phyloP scores from a whole-genome alignment of 495 filamentous ascomycete species.

The Aspergillus hancockii region DNA sequence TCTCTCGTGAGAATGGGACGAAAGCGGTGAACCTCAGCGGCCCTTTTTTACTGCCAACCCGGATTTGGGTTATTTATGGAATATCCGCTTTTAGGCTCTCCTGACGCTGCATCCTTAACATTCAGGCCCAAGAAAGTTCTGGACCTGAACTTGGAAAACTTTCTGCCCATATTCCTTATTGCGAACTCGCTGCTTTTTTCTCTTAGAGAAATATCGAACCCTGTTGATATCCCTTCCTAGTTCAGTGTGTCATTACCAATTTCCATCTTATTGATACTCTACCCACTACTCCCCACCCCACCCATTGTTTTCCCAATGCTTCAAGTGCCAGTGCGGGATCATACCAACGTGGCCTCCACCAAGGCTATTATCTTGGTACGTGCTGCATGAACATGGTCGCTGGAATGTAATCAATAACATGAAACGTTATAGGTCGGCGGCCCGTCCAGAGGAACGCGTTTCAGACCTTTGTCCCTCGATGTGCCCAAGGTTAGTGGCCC shows the following conservation, averaged over 20 bases:
- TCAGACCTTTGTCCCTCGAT: conserved; percentile 94
- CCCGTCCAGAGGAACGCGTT: conserved; percentile 91
- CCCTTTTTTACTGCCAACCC: not conserved
- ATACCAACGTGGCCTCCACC: conserved; percentile 54
- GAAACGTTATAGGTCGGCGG: conserved; percentile 72
- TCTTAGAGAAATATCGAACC: not conserved
- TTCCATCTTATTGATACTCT: not conserved
- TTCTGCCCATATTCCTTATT: not conserved
- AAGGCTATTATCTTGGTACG: conserved; percentile 72
- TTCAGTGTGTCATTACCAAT: not conserved
- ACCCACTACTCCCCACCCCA: not conserved
- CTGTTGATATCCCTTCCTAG: not conserved
- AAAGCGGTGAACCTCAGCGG: not conserved
- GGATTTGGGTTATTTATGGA: not conserved
- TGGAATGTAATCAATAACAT: conserved; percentile 9
- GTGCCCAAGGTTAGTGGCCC: conserved; percentile 78
- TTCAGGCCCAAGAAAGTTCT: not conserved
- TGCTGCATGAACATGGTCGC: conserved; percentile 1
- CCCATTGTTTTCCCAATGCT: conserved; percentile 38
- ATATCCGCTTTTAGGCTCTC: conserved; percentile 3
- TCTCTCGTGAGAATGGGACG: too few relatives aligned
- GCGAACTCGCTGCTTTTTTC: too few relatives aligned
- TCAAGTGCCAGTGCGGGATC: conserved; percentile 48
- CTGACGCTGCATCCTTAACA: not conserved
- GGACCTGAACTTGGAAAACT: not conserved